Percentiles rank a stretch among this genome's conserved stretches.
These are phyloP conservation scores for Acorus gramineus DNA, from an alignment of 106 monocot genomes.

Conservation along the genomic window DNA sequence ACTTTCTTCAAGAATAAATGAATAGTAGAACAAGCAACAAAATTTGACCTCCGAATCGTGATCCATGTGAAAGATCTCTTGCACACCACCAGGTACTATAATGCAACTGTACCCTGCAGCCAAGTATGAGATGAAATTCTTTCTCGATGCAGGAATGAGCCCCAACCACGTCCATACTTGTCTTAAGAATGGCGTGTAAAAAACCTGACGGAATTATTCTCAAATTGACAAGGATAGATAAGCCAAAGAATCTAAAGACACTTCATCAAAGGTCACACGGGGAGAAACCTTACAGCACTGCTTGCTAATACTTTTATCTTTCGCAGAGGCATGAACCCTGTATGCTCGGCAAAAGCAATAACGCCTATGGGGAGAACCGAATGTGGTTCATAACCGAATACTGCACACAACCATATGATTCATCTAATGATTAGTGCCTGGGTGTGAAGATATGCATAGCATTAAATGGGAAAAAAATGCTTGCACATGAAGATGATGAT, in stretches of 20 bases:
- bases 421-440: too few relatives aligned
- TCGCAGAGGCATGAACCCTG: constrained; percentile 76
- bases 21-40: not conserved
- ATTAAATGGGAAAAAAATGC: too few relatives aligned
- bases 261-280: not conserved
- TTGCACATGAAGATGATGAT: too few relatives aligned
- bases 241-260: too few relatives aligned
- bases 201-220: too few relatives aligned
- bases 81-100: constrained; percentile 75
- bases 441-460: too few relatives aligned
- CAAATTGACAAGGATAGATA: too few relatives aligned
- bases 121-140: constrained; percentile 56
- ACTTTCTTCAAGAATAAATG: too few relatives aligned
- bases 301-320: constrained; percentile 88
- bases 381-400: constrained; percentile 94
- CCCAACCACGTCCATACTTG: constrained; percentile 96
- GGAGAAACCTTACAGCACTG: constrained; percentile 63
- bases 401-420: constrained; percentile 26
- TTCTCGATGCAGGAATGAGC: constrained; percentile 58
- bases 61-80: constrained; percentile 78
- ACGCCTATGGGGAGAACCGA: constrained; percentile 80
- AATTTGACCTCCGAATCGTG: constrained; percentile 64
- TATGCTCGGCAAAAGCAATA: constrained; percentile 33
- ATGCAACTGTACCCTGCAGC: constrained; percentile 66
- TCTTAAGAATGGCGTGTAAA: constrained; percentile 81